Evolutionary conservation across 768 basidiomycete genomes (phyloP), one percentile per base, ranked within the genome.

Genomic region (Hysterangium stoloniferum): DNA sequence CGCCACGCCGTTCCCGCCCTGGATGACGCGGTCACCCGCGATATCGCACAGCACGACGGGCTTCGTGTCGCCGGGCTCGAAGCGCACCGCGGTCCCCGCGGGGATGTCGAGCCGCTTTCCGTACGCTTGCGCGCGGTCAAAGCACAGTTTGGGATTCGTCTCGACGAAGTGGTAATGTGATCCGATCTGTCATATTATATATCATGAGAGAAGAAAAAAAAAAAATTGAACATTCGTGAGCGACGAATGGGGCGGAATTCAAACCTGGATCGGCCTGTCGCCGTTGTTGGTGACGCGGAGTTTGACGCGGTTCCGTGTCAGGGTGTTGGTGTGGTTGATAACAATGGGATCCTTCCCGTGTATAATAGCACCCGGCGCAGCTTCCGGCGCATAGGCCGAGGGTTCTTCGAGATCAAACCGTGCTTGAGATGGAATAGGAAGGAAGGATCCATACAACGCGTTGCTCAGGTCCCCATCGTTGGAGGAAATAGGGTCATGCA

Each of bases 81-180:
- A 98, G 28, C 96, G 81, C 4, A 96, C 88, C 5, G 96, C 94
- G 0, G 93, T 98, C 5, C 96, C 95, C 0, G 96, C 83, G 0
- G 95, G 70, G 47, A 98, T 96, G 63, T 99, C 92, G 6, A 99
- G 79, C 11, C 87, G 79, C 59, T 80, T 91, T 5, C 86, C 86
- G 55, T 93, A 86, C 0, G 93, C 80, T 52, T 79, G 74, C 4
- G 65, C 67, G 24, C 96, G 83, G 67, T 98, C 93, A 58, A 98
- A 98, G 11, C 72, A 70, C 7, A 98, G 75, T 0, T 74, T 70
- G 4, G 77, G 66, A 68, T 98, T 99, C 2, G 87, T 86, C 69
- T 97, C 95, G 55, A 86, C 74, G 66, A 99, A 96, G 54, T 85
- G 89, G 66, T 94, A 98, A 62, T 97, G 93, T 0, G 92, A 95